Base-by-base conservation (phyloP, 495 filamentous ascomycete genomes). In the Clohesyomyces aquaticus region DNA sequence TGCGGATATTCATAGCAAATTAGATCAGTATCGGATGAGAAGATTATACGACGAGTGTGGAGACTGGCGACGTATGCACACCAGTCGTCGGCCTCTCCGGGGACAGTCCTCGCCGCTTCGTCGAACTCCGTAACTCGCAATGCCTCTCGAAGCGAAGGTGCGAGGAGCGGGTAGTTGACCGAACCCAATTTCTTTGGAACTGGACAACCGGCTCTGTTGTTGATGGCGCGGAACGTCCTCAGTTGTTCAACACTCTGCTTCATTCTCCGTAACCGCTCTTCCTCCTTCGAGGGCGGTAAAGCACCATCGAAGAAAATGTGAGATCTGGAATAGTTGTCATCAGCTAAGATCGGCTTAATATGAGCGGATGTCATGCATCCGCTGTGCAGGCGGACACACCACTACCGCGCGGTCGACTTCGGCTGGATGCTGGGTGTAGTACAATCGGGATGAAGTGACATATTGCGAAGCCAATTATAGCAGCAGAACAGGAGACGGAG, bases 301-400 rank as follows among this genome's bases (percentile, higher is more conserved):
- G 59, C 53, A n/a, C 68, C 68, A 59, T 71, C 68, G 41, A 71
- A 71, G 18, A 61, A 67, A 29, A 71, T 71, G 21, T 50, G 55
- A n/a, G 50, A 56, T 42, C 63, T 66, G 52, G 4, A 8, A 51
- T 21, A 42, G 23, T 1, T 16, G 29, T 21, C 11, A 45, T 66
- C 32, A 66, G 63, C 23, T 19, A 61, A 38, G 51, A 66, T 56
- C 63, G 47, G 29, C 42, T 41, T 51, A 56, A 61, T 59, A 60
- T 59, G 41, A 11, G 32, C 18, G 21, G 16, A 35, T 54, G 47
- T 38, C 63, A 49, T 64, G 61, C 61, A 64, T 42, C 51, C 56
- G 61, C 53, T 12, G 28, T 28, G 53, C 54, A 58, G 43, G 48
- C 56, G 29, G 47, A 51, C 61, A 22, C 26, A 55, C 29, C 55